Conservation (phyloP, 2,329 filamentous ascomycete species). For the Delphinella strobiligena region DNA sequence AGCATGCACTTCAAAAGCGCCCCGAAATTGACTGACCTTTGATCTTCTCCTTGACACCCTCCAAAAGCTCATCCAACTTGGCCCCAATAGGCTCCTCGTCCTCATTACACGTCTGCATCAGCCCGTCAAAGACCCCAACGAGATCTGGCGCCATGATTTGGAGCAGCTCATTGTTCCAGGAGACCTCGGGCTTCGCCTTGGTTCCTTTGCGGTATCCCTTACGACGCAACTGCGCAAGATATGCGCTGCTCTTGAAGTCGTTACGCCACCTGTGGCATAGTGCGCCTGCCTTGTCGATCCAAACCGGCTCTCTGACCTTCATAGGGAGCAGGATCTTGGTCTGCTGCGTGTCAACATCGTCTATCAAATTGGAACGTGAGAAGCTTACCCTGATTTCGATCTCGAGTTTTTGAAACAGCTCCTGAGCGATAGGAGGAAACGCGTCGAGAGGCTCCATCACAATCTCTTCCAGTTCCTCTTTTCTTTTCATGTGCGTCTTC, state of each 20-base stretch:
- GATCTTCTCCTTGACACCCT: too few relatives aligned
- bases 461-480: neutral
- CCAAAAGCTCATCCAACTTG: too few relatives aligned
- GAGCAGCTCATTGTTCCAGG: slow-evolving; percentile 8
- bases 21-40: neutral
- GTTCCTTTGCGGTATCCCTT: neutral
- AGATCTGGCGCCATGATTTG: neutral
- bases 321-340: neutral
- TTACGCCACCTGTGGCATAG: neutral
- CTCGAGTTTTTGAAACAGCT: too few relatives aligned
- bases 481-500: neutral
- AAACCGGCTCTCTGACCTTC: neutral
- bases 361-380: too few relatives aligned
- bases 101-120: slow-evolving; percentile 1
- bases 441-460: too few relatives aligned
- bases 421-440: too few relatives aligned
- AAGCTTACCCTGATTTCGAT: too few relatives aligned
- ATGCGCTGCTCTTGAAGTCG: neutral
- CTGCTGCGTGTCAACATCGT: too few relatives aligned
- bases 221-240: neutral
- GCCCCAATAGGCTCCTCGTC: neutral
- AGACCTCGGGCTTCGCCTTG: slow-evolving; percentile 1
- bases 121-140: neutral
- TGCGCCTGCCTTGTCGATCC: neutral
- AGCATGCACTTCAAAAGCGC: neutral